Conservation (phyloP, 805 yeast genomes). For the Saccharomycopsis sp. region DNA sequence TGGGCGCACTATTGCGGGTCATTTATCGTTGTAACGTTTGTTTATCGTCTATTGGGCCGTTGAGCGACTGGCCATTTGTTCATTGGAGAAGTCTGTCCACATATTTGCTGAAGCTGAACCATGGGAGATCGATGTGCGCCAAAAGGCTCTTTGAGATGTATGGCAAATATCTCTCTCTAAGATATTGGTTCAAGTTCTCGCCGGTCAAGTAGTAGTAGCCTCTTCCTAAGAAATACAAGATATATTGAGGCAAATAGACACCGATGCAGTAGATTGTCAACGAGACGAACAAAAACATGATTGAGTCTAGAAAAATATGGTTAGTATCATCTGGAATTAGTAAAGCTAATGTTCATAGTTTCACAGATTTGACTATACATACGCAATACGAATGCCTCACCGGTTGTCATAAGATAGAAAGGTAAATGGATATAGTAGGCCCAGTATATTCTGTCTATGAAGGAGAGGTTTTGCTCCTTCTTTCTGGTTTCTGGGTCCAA, state of each 20-base stretch:
- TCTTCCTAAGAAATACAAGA: conserved; percentile 25
- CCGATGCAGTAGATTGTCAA: conserved; percentile 34
- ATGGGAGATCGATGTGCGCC: conserved; percentile 12
- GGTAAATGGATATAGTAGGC: conserved; percentile 40
- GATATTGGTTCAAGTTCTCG: conserved; percentile 24
- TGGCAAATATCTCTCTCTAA: conserved; percentile 13
- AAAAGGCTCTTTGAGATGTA: conserved; percentile 13
- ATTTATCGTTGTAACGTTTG: too few species aligned
- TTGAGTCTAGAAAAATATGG: too few species aligned
- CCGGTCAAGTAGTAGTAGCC: conserved; percentile 30
- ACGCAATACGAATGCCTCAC: conserved; percentile 36
- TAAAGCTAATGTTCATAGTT: neutral
- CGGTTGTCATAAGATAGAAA: conserved; percentile 36
- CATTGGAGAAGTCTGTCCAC: conserved; percentile 8
- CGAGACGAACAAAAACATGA: conserved; percentile 33
- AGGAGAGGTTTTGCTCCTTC: conserved; percentile 14
- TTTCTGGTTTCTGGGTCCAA: conserved; percentile 24
- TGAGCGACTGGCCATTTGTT: too few species aligned
- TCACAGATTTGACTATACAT: neutral
- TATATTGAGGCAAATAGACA: conserved; percentile 27
- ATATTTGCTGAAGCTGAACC: conserved; percentile 18
- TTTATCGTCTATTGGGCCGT: too few species aligned
- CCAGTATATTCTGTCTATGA: conserved; percentile 34
- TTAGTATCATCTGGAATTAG: too few species aligned
- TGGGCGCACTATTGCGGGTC: neutral